phyloP scores from a whole-genome alignment of 2,329 filamentous ascomycete genomes.

The Ophiostoma ulmi region DNA sequence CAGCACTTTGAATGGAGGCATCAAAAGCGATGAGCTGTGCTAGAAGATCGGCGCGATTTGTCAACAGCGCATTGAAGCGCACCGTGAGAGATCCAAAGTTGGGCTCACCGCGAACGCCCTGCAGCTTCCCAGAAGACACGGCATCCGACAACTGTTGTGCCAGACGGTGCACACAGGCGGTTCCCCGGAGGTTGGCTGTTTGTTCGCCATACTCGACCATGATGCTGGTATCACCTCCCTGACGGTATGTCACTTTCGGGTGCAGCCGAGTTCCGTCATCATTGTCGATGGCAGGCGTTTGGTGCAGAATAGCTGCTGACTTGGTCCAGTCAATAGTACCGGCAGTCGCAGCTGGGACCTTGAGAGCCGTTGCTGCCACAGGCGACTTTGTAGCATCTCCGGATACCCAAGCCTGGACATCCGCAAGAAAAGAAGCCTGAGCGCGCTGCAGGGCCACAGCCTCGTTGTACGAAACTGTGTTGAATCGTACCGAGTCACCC shows the following conservation, averaged over 20 bases:
- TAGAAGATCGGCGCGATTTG: slow-evolving; percentile 3
- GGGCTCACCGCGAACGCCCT: neutral
- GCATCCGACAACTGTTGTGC: neutral
- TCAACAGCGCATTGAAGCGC: slow-evolving; percentile 5
- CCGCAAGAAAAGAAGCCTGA: neutral
- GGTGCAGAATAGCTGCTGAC: neutral
- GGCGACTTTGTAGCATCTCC: neutral
- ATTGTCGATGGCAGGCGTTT: neutral
- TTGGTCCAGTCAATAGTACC: neutral
- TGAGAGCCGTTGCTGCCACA: neutral
- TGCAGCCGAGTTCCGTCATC: neutral
- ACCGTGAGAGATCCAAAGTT: slow-evolving; percentile 6
- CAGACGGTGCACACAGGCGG: neutral
- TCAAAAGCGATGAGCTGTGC: neutral
- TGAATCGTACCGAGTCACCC: neutral
- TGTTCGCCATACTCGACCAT: slow-evolving; percentile 4
- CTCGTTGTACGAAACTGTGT: neutral
- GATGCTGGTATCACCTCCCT: slow-evolving; percentile 13
- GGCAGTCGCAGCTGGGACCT: neutral
- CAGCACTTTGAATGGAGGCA: neutral
- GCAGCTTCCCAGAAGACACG: neutral
- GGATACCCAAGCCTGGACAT: neutral
- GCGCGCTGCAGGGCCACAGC: slow-evolving; percentile 4
- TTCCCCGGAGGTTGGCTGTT: slow-evolving; percentile 1
- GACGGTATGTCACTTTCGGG: neutral